A percentile compares a stretch with the other conserved stretches of the same genome.
Evolutionary conservation across 305 asterid genomes (phyloP).

Genomic region (Rubia tinctorum): DNA sequence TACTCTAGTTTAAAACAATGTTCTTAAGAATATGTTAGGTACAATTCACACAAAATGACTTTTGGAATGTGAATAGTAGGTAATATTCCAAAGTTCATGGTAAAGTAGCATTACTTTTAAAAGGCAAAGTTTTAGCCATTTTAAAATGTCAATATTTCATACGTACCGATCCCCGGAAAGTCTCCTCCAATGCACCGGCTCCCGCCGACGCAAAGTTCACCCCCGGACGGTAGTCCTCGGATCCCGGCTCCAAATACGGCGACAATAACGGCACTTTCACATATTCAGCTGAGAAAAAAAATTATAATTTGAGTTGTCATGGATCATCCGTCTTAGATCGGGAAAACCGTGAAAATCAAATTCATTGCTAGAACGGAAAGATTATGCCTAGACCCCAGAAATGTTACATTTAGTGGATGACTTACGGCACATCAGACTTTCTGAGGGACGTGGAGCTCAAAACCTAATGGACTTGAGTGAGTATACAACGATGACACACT

Average conservation of each 20-base stretch:
- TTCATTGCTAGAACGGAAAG: no score
- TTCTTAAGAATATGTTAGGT: background rate
- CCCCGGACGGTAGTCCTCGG: conserved; percentile 26
- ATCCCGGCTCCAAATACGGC: conserved; percentile 43
- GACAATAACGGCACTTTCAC: conserved; percentile 46
- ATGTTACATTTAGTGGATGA: no score
- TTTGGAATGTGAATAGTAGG: background rate
- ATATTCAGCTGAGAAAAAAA: conserved; percentile 26
- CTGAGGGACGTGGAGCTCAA: no score
- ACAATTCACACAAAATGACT: background rate
- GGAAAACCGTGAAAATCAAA: no score
- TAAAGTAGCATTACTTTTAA: background rate
- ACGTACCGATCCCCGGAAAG: conserved; percentile 55
- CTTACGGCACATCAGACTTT: no score
- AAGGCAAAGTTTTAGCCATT: background rate
- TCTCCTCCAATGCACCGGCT: conserved; percentile 56
- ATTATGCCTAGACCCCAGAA: no score
- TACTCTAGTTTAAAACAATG: background rate
- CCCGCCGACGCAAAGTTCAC: conserved; percentile 77
- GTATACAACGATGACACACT: no score
- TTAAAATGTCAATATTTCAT: conserved; percentile 6
- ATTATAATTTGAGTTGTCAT: no score
- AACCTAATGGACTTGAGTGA: no score
- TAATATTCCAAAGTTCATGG: background rate
- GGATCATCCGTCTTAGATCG: no score